Base-by-base conservation (phyloP, 164 flowering plant species). In the Chimonanthus praecox region DNA sequence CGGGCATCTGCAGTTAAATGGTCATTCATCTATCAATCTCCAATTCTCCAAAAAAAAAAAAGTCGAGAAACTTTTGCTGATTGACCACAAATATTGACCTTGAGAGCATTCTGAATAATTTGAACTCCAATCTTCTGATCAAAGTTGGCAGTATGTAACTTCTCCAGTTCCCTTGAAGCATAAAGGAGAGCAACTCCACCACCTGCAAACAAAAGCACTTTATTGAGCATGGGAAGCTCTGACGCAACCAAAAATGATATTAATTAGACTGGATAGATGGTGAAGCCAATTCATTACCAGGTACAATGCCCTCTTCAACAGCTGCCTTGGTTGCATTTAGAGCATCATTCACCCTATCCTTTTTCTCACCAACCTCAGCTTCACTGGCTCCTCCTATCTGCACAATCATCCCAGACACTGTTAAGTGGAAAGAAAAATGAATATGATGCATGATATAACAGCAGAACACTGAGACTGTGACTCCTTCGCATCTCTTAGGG, bases 301-400 rank as follows among this genome's bases (percentile, higher is more conserved):
- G 90, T 8, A 95, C 90, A 68, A 93, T 92, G 45, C 98, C 98
- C 85, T 95, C 99, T 66, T 90, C 99, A 46, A 94, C 99, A 67
- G 98, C 98, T 70, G 98, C 99, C 79, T 92, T 91, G 4, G 99
- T 95, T 16, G 99, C 96, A 88, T 95, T 93, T 18, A 95, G 68
- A 49, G 99, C 99, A 87, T 95, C 99, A 44, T 90, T 93, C 21
- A 93, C 97, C 77, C 99, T 89, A 75, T 93, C 99, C 76, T 95
- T 95, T 80, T 89, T 95, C 82, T 95, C 99, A 69, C 94, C 75
- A 72, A 94, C 97, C 84, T 94, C 99, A 58, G 87, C 87, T 83
- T 94, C 99, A 85, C 97, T 94, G 51, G 99, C 99, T 81, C 98
- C 99, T 71, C 99, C 99, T 81, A 95, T 89, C 99, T 95, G 81